Evolutionary conservation across 306 rosid genomes (phyloP), one percentile per base, ranked within the genome.

Genomic region (Echinosophora koreensis): DNA sequence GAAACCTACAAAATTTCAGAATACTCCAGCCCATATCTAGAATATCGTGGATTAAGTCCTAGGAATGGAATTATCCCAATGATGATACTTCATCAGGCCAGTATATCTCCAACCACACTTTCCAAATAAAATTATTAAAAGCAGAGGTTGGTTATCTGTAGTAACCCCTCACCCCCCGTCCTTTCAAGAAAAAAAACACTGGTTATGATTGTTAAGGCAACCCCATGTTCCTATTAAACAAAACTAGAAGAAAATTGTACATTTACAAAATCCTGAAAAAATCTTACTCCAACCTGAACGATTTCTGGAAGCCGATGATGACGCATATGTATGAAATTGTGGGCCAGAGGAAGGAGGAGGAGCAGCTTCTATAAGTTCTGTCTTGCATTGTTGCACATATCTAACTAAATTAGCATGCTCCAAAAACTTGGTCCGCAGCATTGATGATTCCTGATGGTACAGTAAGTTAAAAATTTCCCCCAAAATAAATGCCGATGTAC

Each of bases 381-480:
- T 80, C 88, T 90, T 85, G 57, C 73, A 74, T 46, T 82, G 91
- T 73, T 86, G 88, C 49, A 89, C 97, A 86, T 87, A 93, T 72
- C 83, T 89, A 79, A 88, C 86, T 62, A 96, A 87, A 82, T 91
- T 89, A 55, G 76, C 87, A 73, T 91, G 94, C 80, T 91, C 97
- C 50, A 46, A 82, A 59, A 96, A 87, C 81, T 89, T 89, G 78
- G 70, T 82, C 77, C 93, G 87, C 71, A 92, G 77, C n/a, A 80
- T 74, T 37, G 99, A 96, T 7, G 94, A 84, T 77, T 88, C 99
- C 99, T 96, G 86, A 57, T 59, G 73, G 83, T n/a, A 85, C 58
- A 79, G 15, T 69, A 56, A 65, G 59, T 81, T 59, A 75, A 62
- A n/a, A 17, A 15, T 52, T 76, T 63, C 69, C 32, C 46, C 16